Conservation (phyloP, 345 rosid species). For the Eucalyptus urophylla region DNA sequence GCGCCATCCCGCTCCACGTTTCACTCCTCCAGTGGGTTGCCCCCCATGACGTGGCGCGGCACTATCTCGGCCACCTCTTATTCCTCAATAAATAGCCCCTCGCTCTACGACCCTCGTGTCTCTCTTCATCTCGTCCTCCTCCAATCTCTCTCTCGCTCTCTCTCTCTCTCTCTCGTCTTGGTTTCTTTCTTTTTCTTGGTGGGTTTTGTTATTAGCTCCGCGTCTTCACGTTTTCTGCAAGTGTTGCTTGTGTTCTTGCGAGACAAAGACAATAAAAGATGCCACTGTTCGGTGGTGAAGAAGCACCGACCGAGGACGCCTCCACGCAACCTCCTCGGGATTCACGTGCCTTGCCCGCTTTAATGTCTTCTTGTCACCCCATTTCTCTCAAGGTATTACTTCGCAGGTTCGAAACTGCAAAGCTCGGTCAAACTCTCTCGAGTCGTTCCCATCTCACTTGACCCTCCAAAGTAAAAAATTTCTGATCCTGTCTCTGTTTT, state of each 20-base stretch:
- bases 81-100: not conserved
- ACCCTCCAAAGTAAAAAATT: conserved; percentile 1
- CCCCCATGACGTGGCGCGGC: not conserved
- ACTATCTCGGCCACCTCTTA: not conserved
- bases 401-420: not conserved
- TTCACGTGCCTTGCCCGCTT: conserved; percentile 28
- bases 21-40: not conserved
- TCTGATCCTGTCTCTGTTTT: not conserved
- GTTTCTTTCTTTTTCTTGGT: not conserved
- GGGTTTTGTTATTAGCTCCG: not conserved
- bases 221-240: not conserved
- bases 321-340: conserved; percentile 14
- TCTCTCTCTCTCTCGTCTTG: not conserved
- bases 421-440: not conserved
- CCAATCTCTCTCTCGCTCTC: not conserved
- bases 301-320: not conserved
- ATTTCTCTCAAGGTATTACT: conserved; percentile 65
- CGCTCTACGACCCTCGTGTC: not conserved
- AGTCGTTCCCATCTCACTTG: not conserved
- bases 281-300: not conserved
- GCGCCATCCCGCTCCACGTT: not conserved
- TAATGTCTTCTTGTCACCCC: conserved; percentile 50
- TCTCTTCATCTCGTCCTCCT: not conserved
- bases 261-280: not conserved
- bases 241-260: not conserved